Evolutionary conservation across 2,329 filamentous ascomycete species (phyloP).

Genomic region (Penicillium sp.): DNA sequence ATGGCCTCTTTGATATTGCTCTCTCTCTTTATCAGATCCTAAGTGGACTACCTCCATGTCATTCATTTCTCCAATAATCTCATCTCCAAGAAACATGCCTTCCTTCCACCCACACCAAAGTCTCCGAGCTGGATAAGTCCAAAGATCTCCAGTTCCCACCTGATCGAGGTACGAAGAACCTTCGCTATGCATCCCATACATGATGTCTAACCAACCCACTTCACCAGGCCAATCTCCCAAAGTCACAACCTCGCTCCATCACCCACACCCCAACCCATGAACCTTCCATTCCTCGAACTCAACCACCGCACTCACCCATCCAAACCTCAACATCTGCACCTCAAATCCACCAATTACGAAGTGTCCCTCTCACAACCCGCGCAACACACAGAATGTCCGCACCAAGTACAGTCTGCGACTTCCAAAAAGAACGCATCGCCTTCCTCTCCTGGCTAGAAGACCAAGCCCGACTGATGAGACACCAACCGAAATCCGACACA

Average conservation of each 20-base stretch:
- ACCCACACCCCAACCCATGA: not conserved
- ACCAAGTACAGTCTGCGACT: not conserved
- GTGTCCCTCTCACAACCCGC: too few relatives aligned
- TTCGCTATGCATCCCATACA: not conserved
- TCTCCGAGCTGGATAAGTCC: not conserved
- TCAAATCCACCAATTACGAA: not conserved
- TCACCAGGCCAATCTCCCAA: not conserved
- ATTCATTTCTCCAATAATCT: not conserved
- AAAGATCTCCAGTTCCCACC: not conserved
- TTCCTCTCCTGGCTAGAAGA: not conserved
- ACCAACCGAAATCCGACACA: not conserved
- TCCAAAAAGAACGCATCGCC: not conserved
- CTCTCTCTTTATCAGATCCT: not conserved
- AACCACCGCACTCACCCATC: not conserved
- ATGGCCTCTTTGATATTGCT: not conserved
- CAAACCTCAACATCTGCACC: not conserved
- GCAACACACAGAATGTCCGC: not conserved
- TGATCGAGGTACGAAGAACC: not conserved
- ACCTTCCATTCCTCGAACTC: not conserved
- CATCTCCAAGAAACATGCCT: not conserved
- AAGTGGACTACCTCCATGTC: not conserved
- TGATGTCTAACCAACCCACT: not conserved
- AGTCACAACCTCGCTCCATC: not conserved
- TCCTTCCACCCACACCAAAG: not conserved
- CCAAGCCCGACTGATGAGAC: not conserved